Evolutionary conservation across 371 early-diverging fungal genomes (phyloP).

Genomic region (Zychaea mexicana): DNA sequence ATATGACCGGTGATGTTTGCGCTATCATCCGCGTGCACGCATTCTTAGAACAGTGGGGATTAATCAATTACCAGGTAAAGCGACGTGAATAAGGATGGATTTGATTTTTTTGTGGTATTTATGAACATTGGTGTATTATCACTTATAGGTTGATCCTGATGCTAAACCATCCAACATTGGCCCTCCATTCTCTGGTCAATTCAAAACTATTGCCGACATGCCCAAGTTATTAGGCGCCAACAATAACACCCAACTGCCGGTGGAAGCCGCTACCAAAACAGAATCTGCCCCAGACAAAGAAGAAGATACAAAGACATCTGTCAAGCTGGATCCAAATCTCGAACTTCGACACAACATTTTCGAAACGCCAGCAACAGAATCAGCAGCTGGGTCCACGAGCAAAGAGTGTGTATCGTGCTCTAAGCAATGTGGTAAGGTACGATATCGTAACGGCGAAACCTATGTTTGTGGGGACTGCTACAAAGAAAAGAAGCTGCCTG

Average conservation of each 20-base stretch:
- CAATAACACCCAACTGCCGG: not conserved
- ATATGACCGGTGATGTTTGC: constrained; percentile 96
- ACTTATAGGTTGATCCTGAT: constrained; percentile 81
- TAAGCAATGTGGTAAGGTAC: constrained; percentile 70
- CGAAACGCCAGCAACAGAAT: constrained; percentile 15
- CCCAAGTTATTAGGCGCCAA: constrained; percentile 9
- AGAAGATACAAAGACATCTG: constrained; percentile 7
- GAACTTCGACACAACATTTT: constrained; percentile 54
- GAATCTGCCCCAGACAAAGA: not conserved
- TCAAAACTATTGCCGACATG: constrained; percentile 23
- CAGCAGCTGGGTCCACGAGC: constrained; percentile 6
- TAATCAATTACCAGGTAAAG: constrained; percentile 97
- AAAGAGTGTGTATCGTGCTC: constrained; percentile 76
- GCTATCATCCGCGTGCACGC: constrained; percentile 96
- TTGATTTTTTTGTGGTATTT: constrained; percentile 9
- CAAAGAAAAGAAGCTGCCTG: constrained; percentile 86
- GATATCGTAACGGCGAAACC: constrained; percentile 74
- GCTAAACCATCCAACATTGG: constrained; percentile 71
- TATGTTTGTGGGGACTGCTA: constrained; percentile 81
- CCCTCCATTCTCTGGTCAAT: constrained; percentile 24
- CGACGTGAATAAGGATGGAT: not conserved
- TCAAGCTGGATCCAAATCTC: constrained; percentile 27
- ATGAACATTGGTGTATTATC: not conserved
- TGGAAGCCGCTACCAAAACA: not conserved
- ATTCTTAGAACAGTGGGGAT: constrained; percentile 98